Conservation (phyloP, 306 rosid species). For the Gleditsia sinensis region DNA sequence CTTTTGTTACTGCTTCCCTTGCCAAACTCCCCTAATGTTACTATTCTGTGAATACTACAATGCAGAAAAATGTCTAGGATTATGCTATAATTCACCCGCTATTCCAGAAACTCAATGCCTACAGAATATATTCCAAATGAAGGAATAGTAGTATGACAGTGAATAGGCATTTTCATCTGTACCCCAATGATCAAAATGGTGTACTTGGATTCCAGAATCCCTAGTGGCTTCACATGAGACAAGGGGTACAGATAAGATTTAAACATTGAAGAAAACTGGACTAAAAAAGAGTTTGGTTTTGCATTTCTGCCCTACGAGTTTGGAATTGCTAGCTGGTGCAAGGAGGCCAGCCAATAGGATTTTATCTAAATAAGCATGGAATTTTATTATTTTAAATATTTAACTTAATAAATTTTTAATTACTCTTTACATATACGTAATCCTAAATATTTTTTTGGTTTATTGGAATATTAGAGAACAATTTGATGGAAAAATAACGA, state of each 20-base stretch:
- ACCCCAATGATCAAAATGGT: slow-evolving; percentile 23
- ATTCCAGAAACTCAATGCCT: slow-evolving; percentile 17
- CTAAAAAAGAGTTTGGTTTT: no score
- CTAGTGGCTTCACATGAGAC: slow-evolving; percentile 42
- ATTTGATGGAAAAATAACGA: no score
- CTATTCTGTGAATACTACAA: slow-evolving; percentile 21
- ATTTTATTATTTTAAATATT: no score
- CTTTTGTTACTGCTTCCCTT: background rate
- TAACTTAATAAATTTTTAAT: no score
- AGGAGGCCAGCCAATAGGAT: no score
- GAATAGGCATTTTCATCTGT: slow-evolving; percentile 46
- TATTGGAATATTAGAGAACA: slow-evolving; percentile 3
- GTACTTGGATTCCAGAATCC: slow-evolving; percentile 47
- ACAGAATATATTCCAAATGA: slow-evolving; percentile 33
- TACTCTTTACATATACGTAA: no score
- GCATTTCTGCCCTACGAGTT: no score
- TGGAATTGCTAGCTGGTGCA: slow-evolving; percentile 19
- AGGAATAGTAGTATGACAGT: slow-evolving; percentile 29
- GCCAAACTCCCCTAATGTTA: slow-evolving; percentile 21
- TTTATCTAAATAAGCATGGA: no score
- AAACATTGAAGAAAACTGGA: slow-evolving; percentile 23
- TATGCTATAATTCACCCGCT: background rate
- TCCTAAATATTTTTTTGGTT: no score
- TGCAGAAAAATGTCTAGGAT: background rate
- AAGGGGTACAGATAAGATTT: slow-evolving; percentile 31